Evolutionary conservation across 2,329 filamentous ascomycete species (phyloP).

Genomic region (Didymella sp.): DNA sequence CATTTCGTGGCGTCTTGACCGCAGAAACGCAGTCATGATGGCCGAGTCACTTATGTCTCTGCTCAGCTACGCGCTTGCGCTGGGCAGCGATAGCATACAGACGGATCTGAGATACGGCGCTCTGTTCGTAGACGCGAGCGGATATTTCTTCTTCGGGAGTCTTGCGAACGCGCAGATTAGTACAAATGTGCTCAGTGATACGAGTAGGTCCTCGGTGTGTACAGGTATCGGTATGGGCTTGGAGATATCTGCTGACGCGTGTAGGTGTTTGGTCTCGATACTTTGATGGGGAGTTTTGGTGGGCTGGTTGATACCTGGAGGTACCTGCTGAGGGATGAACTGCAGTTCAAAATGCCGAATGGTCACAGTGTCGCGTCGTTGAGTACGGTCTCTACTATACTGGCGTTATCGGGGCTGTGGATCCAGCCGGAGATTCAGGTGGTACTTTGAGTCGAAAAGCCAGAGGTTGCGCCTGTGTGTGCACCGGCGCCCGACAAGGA

Average conservation of each 20-base stretch:
- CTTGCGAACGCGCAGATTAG: not conserved
- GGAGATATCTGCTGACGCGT: not conserved
- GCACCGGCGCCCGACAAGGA: too few relatives aligned
- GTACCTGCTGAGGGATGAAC: not conserved
- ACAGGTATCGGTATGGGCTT: not conserved
- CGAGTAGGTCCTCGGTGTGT: not conserved
- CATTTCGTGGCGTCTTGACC: not conserved
- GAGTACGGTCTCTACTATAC: not conserved
- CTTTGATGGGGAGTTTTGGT: not conserved
- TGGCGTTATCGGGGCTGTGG: not conserved
- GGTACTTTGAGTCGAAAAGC: too few relatives aligned
- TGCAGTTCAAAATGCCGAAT: not conserved
- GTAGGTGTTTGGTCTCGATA: not conserved
- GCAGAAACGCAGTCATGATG: not conserved
- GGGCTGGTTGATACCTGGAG: not conserved
- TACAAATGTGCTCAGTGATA: not conserved
- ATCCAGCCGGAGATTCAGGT: not conserved
- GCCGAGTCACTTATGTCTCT: not conserved
- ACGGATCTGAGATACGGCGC: not conserved
- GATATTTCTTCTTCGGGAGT: not conserved
- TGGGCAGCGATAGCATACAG: not conserved
- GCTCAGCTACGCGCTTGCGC: not conserved
- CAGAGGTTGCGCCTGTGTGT: too few relatives aligned
- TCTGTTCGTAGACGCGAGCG: not conserved
- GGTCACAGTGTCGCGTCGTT: not conserved